Conservation (phyloP, 805 yeast genomes). For the Candida incommunis region DNA sequence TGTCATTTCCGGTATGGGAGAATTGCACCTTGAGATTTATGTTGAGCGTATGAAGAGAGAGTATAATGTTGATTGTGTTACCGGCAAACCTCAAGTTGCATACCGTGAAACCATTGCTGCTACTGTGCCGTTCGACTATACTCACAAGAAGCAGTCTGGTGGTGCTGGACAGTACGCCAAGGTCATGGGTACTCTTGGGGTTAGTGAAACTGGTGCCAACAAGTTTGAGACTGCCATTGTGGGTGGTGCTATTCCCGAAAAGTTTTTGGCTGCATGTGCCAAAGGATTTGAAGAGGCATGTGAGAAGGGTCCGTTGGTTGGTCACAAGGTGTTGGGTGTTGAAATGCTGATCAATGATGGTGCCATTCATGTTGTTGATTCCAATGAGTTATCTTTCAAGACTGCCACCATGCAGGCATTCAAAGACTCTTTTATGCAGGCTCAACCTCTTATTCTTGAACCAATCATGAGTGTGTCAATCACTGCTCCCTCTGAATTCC, state of each 20-base stretch:
- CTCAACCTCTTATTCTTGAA: slow-evolving; percentile 81
- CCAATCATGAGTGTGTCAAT: slow-evolving; percentile 92
- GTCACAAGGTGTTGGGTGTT: slow-evolving; percentile 86
- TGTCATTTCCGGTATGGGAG: slow-evolving; percentile 95
- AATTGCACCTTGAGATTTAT: slow-evolving; percentile 89
- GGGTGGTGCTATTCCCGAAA: slow-evolving; percentile 95
- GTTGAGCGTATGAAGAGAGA: slow-evolving; percentile 98
- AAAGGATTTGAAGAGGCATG: slow-evolving; percentile 92
- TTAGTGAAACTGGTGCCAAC: slow-evolving; percentile 38
- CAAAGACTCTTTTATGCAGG: slow-evolving; percentile 72
- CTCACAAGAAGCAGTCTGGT: slow-evolving; percentile 96
- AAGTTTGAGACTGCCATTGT: slow-evolving; percentile 75
- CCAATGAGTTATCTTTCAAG: slow-evolving; percentile 89
- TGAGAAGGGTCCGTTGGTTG: slow-evolving; percentile 93
- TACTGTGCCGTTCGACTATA: slow-evolving; percentile 70
- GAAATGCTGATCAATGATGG: slow-evolving; percentile 94
- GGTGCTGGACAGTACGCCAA: slow-evolving; percentile 99
- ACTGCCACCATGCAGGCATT: slow-evolving; percentile 88
- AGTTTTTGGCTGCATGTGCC: slow-evolving; percentile 83
- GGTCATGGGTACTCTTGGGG: slow-evolving; percentile 71
- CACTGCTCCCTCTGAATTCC: slow-evolving; percentile 93
- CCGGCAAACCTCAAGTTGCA: slow-evolving; percentile 97
- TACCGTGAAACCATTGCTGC: slow-evolving; percentile 83
- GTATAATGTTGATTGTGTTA: slow-evolving; percentile 85
- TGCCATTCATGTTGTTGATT: slow-evolving; percentile 93